Evolutionary conservation across 192 early-diverging fungal genomes (phyloP), one percentile per base, ranked within the genome.

Genomic region (Rhizophagus clarus): DNA sequence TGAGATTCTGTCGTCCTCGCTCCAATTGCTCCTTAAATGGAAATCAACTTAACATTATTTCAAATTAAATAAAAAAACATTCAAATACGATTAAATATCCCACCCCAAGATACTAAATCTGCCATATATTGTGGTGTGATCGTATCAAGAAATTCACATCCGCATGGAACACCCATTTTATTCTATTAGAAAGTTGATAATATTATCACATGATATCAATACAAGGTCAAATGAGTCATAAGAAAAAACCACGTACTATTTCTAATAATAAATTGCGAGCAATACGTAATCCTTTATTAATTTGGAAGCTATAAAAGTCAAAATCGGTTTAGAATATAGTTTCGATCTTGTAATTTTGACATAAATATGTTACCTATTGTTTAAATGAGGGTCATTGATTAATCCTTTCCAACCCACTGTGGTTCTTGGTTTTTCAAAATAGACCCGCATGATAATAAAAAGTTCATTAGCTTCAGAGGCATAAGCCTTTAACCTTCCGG

Each of bases 391-490:
- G 77, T 94, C 94, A 82, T 94, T 94, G 83, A 95, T 98, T 47
- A 98, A 88, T 31, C 96, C 97, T 84, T 97, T 97, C 96, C 96
- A 98, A 22, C 96, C 96, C 14, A 95, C 90, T 20, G 92, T 94
- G 14, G 92, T 93, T 76, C 93, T 87, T 11, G 94, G 94, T 84
- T 95, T 95, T 84, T 95, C 94, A 88, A 95, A 95, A 88, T 95
- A 95, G 60, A 93, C 92, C 70, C 94, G 88, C 94, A 95, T 95
- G 37, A 95, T 83, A 37, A 95, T 91, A 28, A 86, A 88, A 82
- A 95, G 82, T 68, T 96, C 86, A 40, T 79, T 74, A 3, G 85
- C 87, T 29, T 84, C 81, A 11, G 91, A 85, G 26, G 89, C 86
- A 79, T 91, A 91, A 10, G 80, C 89, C 79, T 85, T 88, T 49